Percentiles rank a stretch among this genome's conserved stretches.
phyloP scores from a whole-genome alignment of 768 basidiomycete species.

The Baorangia bicolor region DNA sequence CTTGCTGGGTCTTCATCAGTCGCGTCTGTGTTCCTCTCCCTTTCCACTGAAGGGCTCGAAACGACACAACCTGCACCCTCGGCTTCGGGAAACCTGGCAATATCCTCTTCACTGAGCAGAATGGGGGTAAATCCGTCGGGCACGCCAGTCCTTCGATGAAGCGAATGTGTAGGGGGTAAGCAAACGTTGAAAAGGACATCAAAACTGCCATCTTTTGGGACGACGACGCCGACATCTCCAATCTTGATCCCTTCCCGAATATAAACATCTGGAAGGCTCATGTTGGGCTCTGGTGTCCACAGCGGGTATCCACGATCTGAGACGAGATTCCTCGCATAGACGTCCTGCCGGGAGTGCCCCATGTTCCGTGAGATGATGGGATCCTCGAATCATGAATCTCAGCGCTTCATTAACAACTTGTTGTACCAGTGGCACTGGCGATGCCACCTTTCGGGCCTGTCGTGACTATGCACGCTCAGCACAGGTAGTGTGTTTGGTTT shows the following conservation, averaged over 20 bases:
- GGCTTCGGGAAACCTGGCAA: constrained; percentile 5
- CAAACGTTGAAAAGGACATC: constrained; percentile 38
- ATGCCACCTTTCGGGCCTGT: no score
- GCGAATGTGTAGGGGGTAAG: constrained; percentile 27
- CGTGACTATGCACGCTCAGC: no score
- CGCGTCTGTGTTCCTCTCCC: background rate
- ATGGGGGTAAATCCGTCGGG: constrained; percentile 30
- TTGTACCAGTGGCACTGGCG: background rate
- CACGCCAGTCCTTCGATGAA: constrained; percentile 13
- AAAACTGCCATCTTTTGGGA: constrained; percentile 32
- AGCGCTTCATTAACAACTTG: background rate
- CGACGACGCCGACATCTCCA: constrained; percentile 37
- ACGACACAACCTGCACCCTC: constrained; percentile 13
- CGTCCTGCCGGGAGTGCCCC: constrained; percentile 10
- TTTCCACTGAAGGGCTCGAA: constrained; percentile 9
- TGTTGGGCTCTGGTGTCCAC: constrained; percentile 32
- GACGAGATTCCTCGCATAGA: constrained; percentile 18
- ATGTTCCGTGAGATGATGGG: background rate
- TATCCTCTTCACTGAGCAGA: constrained; percentile 5
- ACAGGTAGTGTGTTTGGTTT: no score
- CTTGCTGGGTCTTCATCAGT: constrained; percentile 2
- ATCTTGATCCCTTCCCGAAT: constrained; percentile 28
- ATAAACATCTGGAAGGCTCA: constrained; percentile 24
- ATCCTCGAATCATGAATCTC: background rate
- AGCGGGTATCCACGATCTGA: constrained; percentile 31